Percentiles rank a stretch among this genome's conserved stretches.
Evolutionary conservation across 2,329 filamentous ascomycete genomes (phyloP).

Genomic region (Aspergillus udagawae): DNA sequence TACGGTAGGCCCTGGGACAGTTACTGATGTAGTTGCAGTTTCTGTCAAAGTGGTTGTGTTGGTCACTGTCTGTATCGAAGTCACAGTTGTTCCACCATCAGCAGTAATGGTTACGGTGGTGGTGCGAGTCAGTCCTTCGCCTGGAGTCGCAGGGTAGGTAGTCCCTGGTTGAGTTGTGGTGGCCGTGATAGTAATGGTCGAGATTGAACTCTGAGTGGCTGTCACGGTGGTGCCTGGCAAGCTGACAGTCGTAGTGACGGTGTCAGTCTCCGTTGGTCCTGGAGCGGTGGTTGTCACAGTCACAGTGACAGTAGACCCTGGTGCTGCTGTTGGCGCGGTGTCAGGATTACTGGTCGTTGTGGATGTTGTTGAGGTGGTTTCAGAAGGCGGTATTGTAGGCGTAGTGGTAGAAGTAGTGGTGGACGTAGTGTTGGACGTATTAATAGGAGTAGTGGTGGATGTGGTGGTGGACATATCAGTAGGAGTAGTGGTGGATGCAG

Average conservation of each 20-base stretch:
- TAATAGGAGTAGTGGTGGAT: no score
- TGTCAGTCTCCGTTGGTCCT: no score
- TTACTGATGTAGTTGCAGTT: constrained; percentile 2
- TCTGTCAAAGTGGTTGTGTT: constrained; percentile 1
- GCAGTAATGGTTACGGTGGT: neutral
- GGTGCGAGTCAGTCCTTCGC: neutral
- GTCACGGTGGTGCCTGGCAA: neutral
- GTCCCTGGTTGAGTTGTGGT: neutral
- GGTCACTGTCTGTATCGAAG: constrained; percentile 12
- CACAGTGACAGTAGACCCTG: neutral
- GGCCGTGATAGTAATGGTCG: neutral
- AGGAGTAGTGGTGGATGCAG: neutral
- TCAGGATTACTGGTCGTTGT: neutral
- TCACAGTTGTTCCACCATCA: constrained; percentile 10
- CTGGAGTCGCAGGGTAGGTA: neutral
- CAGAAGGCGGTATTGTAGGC: neutral
- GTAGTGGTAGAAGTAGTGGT: neutral
- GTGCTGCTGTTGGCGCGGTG: neutral
- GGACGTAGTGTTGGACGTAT: no score
- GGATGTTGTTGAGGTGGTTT: neutral
- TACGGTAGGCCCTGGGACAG: neutral
- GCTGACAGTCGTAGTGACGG: neutral
- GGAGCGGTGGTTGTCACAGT: neutral
- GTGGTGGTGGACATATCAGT: no score
- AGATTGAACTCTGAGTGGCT: neutral